A percentile compares a stretch with the other conserved stretches of the same genome.
Conservation (phyloP, 2,329 filamentous ascomycete species). For the Lasiodiplodia hormozganensis region DNA sequence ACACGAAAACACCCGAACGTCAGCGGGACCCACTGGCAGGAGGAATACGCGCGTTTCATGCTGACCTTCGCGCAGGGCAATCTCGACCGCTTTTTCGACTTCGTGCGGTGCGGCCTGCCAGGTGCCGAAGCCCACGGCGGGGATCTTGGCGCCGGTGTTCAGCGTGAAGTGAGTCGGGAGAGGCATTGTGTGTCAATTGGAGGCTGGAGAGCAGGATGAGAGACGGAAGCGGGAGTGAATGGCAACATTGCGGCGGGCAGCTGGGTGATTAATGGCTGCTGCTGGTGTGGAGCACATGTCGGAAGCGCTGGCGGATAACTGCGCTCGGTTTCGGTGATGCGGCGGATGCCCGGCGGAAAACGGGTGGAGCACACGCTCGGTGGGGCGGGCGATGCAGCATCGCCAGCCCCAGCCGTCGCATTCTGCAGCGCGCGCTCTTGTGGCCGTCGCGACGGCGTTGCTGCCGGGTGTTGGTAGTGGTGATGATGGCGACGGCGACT, state of each 20-base stretch:
- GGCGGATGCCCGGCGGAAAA: conserved; percentile 22
- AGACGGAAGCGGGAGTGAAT: background rate
- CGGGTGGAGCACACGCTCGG: background rate
- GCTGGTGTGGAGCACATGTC: conserved; percentile 11
- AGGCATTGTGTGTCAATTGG: conserved; percentile 6
- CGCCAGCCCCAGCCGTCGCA: background rate
- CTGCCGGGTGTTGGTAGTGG: background rate
- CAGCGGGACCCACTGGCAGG: conserved; percentile 11
- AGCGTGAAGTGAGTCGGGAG: conserved; percentile 24
- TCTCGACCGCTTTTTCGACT: conserved; percentile 35
- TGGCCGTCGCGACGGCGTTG: background rate
- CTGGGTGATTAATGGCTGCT: background rate
- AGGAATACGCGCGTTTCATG: background rate
- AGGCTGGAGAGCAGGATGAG: background rate
- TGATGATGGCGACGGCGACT: too few relatives aligned
- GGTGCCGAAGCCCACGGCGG: conserved; percentile 41
- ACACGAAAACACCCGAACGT: conserved; percentile 33
- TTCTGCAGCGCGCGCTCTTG: background rate
- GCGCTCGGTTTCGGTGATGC: background rate
- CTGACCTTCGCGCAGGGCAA: conserved; percentile 20
- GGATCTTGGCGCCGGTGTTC: conserved; percentile 27
- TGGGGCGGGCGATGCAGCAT: background rate
- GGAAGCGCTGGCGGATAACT: conserved; percentile 23
- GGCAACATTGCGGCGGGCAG: background rate
- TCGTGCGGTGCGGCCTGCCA: conserved; percentile 42